phyloP scores from a whole-genome alignment of 192 early-diverging fungal species.

The Fimicolochytrium jonesii region DNA sequence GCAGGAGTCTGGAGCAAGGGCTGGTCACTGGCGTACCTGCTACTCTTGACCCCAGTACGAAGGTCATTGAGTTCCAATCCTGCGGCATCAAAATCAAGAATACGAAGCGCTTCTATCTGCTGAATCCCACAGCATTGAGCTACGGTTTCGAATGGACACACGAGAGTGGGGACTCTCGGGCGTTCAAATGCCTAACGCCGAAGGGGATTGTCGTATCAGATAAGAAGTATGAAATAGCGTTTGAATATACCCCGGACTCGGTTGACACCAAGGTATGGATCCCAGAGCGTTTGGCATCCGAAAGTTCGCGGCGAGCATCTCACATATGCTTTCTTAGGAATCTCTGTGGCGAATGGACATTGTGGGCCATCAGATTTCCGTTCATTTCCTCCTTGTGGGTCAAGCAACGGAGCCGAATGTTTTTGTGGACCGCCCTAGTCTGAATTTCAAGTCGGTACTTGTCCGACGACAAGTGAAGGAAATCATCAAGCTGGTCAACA shows the following conservation, averaged over 20 bases:
- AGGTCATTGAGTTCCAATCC: constrained; percentile 52
- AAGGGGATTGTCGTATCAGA: constrained; percentile 39
- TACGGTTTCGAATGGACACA: constrained; percentile 51
- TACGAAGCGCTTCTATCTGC: constrained; percentile 55
- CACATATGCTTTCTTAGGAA: too few relatives aligned
- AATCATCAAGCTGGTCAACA: constrained; percentile 49
- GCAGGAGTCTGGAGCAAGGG: constrained; percentile 35
- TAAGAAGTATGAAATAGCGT: constrained; percentile 55
- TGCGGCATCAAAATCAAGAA: constrained; percentile 51
- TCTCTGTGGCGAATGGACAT: constrained; percentile 53
- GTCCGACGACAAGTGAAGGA: constrained; percentile 55
- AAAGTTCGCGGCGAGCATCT: neutral
- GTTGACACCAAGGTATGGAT: constrained; percentile 46
- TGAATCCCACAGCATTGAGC: constrained; percentile 48
- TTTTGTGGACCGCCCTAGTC: constrained; percentile 43
- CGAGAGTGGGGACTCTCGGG: constrained; percentile 25
- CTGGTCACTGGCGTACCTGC: constrained; percentile 18
- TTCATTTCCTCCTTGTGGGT: constrained; percentile 56
- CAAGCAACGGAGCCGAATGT: constrained; percentile 54
- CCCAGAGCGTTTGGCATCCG: neutral
- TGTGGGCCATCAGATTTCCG: constrained; percentile 36
- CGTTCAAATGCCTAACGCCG: constrained; percentile 51
- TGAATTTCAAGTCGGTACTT: constrained; percentile 59
- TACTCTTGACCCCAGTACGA: constrained; percentile 43
- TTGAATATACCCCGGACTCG: constrained; percentile 54